Evolutionary conservation across 2,329 filamentous ascomycete genomes (phyloP), one percentile per base, ranked within the genome.

Genomic region (Aspergillus latus): DNA sequence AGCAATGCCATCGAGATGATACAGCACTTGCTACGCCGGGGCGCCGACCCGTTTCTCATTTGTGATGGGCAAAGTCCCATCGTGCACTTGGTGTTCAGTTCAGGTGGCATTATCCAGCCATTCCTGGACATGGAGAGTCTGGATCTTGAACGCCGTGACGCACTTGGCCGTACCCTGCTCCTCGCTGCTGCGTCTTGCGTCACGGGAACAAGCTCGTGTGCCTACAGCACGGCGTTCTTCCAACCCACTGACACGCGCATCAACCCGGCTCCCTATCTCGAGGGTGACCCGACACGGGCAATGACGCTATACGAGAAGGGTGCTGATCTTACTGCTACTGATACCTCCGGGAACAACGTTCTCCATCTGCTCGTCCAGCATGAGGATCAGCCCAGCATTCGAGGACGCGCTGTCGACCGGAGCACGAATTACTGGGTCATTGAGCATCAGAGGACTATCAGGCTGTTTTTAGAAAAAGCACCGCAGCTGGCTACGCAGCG

Each of bases 21-120:
- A 8, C 28, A 55, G 5, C 29, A 53, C n/a, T 43, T 64, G 2
- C 36, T 64, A 9, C 45, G 57, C 8, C 57, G 58, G 2, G 62
- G 64, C 2, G 59, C 62, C 1, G 52, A 64, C 34, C 57, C 62
- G 4, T 64, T 57, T 42, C 54, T 57, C 4, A 29, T 39, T 34
- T 58, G 32, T 28, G 13, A 58, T n/a, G 11, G 54, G 4, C 36
- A 52, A 9, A 40, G 36, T 28, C 29, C 52, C 8, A 56, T 65
- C 10, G 40, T 65, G 1, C 62, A 63, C 28, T 39, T 61, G 2
- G 44, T 60, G 3, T 52, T 62, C 9, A 32, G 48, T 2, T 26
- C 39, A 8, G 62, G 58, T 4, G 61, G 61, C 3, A 59, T 61
- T 15, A 59, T 62, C 26, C 58, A 59, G 30, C 61, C 60, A 0